Base-by-base conservation (phyloP, 163 green algal genomes). In the Scenedesmus sp. region DNA sequence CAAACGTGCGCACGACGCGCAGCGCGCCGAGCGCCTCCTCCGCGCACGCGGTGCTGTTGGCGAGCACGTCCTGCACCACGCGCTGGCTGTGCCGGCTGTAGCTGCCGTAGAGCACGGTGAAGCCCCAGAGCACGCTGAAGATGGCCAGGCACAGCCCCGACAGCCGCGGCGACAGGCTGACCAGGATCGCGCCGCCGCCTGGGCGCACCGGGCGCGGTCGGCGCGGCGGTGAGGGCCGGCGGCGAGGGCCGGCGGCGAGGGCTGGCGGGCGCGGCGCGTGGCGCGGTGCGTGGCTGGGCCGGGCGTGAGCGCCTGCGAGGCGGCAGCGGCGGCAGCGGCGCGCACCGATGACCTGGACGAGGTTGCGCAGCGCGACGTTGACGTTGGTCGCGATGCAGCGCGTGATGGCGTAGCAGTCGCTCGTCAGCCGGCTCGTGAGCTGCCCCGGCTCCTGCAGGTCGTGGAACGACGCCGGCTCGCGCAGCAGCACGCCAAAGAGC, bases 281-380 rank as follows among this genome's bases (percentile, higher is more conserved):
- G n/a, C n/a, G n/a, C n/a, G n/a, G n/a, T n/a, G n/a, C n/a, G n/a
- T n/a, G n/a, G n/a, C n/a, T n/a, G n/a, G n/a, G n/a, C n/a, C n/a
- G n/a, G n/a, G n/a, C n/a, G n/a, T n/a, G n/a, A n/a, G n/a, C n/a
- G n/a, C n/a, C n/a, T n/a, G n/a, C n/a, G n/a, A n/a, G n/a, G n/a
- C n/a, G n/a, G n/a, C n/a, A n/a, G n/a, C n/a, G n/a, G n/a, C 22
- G 24, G 34, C 33, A 33, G 14, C 65, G 75, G 15, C 24, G 53
- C 84, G 56, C 74, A 89, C 88, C 92, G 4, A 94, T 75, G 26
- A 83, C 90, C 82, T 96, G 91, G 33, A 98, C 63, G 10, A 77
- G 60, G 75, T 97, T 97, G 13, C 94, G 80, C 3, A 95, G 73
- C 3, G 93, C 90, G 20, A 97, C 91, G 74, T 98, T 97, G 83